Percentiles rank a stretch among this genome's conserved stretches.
These are phyloP conservation scores for Hordeum marinum DNA, from an alignment of 176 grass and related monocot species.

Conservation along the genomic window DNA sequence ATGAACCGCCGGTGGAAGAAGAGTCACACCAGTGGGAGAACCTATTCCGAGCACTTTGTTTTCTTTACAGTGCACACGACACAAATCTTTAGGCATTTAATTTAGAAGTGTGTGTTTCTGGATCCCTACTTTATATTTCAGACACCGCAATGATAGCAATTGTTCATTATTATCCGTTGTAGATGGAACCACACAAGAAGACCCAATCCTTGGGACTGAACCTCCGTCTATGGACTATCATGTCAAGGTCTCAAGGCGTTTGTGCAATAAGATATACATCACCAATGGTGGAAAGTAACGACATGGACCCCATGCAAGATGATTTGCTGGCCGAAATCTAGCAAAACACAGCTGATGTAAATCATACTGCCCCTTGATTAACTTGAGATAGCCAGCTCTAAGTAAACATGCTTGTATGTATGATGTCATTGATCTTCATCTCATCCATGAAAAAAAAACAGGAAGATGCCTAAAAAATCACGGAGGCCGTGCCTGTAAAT, in stretches of 20 bases:
- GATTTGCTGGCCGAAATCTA: slow-evolving; percentile 67
- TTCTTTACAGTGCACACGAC: neutral
- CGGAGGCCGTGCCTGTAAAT: too few relatives aligned
- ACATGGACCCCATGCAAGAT: slow-evolving; percentile 26
- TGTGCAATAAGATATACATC: slow-evolving; percentile 8
- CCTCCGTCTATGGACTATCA: slow-evolving; percentile 16
- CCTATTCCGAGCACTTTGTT: slow-evolving; percentile 15
- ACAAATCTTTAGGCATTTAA: neutral
- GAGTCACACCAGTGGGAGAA: slow-evolving; percentile 26
- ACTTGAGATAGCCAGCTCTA: neutral
- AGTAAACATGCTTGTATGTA: too few relatives aligned
- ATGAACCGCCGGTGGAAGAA: slow-evolving; percentile 47
- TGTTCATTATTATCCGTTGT: neutral
- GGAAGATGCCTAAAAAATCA: too few relatives aligned
- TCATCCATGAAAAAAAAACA: too few relatives aligned
- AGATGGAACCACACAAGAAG: slow-evolving; percentile 32
- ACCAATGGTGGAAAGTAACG: slow-evolving; percentile 17
- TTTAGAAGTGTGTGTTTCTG: neutral
- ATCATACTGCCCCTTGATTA: neutral
- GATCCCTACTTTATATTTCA: neutral
- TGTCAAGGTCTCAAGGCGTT: neutral
- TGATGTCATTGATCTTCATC: too few relatives aligned
- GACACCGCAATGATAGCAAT: neutral
- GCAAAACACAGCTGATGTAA: slow-evolving; percentile 47
- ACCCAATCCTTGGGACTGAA: slow-evolving; percentile 1